Base-by-base conservation (phyloP, 108 stramenopile species). In the Mayamaea pseudoterrestris region DNA sequence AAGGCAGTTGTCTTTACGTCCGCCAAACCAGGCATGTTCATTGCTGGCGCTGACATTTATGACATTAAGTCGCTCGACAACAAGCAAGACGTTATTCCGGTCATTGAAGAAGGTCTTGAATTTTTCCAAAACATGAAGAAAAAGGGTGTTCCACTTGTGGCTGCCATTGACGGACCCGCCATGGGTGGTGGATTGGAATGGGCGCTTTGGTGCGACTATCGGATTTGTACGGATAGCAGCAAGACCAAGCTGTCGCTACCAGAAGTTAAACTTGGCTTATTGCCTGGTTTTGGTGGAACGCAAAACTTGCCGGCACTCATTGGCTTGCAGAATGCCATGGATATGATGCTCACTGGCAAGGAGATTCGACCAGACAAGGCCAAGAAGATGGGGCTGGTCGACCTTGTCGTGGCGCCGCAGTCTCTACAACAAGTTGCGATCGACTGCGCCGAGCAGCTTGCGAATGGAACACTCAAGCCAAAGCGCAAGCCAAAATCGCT, bases 171-270 rank as follows among this genome's bases (percentile, higher is more conserved):
- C 60, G 98, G 98, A 17, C 81, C 86, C 6, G 90, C 90, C 13
- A 68, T 99, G 5, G 98, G 98, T 24, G 98, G 98, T n/a, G 98
- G 98, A 1, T 63, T 98, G 49, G 98, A 99, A 57, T 93, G 94
- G 93, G 93, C 94, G n/a, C 61, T 99, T 46, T 93, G 95, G 90
- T 96, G 96, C 61, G 93, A 94, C 64, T 99, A 97, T 66, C 88
- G 95, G 48, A 75, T 99, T 41, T 94, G 90, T 59, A 84, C 93
- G 20, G 84, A 97, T 42, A 65, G 68, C 16, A 42, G 76, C 1
- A 96, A 96, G 53, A 97, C 96, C 30, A 94, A 94, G 50, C 54
- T 97, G 32, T 93, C 95, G 11, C 59, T 99, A 31, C 96, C 98
- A 7, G 98, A 99, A 71, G 95, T 99, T 44, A 95, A 97, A 74